Conservation (phyloP, 305 asterid genomes). For the Petunia hybrid region DNA sequence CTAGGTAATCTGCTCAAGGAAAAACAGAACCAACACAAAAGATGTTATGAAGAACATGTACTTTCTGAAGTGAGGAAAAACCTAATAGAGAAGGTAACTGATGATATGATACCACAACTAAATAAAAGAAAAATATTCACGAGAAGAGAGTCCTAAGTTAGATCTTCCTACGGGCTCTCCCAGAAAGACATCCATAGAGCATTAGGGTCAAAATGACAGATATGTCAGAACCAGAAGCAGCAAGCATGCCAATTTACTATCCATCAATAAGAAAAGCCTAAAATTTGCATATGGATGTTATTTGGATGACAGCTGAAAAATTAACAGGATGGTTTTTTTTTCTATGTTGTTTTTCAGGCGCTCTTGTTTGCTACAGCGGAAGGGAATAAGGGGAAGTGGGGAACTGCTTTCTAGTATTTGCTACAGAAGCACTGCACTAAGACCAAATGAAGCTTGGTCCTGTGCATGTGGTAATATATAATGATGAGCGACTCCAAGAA, state of each 20-base stretch:
- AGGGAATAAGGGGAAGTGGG: background rate
- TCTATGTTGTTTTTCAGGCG: background rate
- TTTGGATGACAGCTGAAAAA: background rate
- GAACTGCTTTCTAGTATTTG: conserved; percentile 3
- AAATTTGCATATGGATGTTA: background rate
- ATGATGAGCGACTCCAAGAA: conserved; percentile 15
- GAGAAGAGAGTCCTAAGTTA: background rate
- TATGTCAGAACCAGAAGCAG: conserved; percentile 1
- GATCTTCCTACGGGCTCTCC: background rate
- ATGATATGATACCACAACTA: conserved; percentile 13
- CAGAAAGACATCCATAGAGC: conserved; percentile 1
- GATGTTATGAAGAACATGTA: conserved; percentile 11
- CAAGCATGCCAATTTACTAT: background rate
- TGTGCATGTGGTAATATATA: background rate
- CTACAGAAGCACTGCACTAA: conserved; percentile 11
- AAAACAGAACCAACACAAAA: conserved; percentile 31
- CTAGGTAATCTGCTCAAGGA: conserved; percentile 82
- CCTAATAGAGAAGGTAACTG: conserved; percentile 17
- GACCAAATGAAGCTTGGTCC: conserved; percentile 17
- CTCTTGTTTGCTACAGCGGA: conserved; percentile 2
- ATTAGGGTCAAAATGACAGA: conserved; percentile 18
- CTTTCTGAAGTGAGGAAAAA: background rate
- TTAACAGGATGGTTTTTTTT: background rate
- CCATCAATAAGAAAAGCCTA: conserved; percentile 14
- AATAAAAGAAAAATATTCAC: conserved; percentile 20